Evolutionary conservation across 192 early-diverging fungal species (phyloP).

Genomic region (Glomus cerebriforme): DNA sequence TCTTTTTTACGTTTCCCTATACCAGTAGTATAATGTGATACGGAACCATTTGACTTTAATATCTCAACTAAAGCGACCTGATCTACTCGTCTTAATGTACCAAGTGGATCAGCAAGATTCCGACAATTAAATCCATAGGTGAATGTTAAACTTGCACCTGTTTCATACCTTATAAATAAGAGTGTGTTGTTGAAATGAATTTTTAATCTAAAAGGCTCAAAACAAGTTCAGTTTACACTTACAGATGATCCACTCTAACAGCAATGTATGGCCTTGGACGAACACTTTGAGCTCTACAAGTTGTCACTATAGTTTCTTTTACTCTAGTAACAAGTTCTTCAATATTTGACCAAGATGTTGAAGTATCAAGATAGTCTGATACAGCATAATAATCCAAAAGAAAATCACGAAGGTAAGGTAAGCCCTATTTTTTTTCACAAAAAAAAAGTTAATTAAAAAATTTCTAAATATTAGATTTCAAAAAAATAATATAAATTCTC

Average conservation of each 20-base stretch:
- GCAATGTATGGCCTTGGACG: neutral
- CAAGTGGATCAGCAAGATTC: conserved; percentile 22
- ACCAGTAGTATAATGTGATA: conserved; percentile 6
- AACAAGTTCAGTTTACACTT: neutral
- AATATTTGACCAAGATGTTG: conserved; percentile 12
- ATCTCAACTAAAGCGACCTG: conserved; percentile 14
- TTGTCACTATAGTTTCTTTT: conserved; percentile 6
- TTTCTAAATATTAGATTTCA: neutral
- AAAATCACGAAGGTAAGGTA: conserved; percentile 25
- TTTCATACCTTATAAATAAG: conserved; percentile 6
- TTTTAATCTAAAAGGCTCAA: neutral
- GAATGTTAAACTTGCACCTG: conserved; percentile 24
- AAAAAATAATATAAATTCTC: neutral
- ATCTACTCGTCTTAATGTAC: conserved; percentile 8
- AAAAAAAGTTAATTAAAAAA: neutral
- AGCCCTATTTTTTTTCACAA: neutral
- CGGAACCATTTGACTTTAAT: conserved; percentile 1
- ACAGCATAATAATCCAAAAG: conserved; percentile 25
- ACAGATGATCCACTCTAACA: neutral
- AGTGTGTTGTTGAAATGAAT: neutral
- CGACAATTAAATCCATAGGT: conserved; percentile 21
- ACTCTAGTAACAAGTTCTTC: neutral
- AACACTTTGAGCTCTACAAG: conserved; percentile 8
- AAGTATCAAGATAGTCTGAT: conserved; percentile 1
- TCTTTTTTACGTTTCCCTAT: conserved; percentile 28